Evolutionary conservation across 1,284 basidiomycete genomes (phyloP).

Genomic region (Mycosarcoma mackinlayi): DNA sequence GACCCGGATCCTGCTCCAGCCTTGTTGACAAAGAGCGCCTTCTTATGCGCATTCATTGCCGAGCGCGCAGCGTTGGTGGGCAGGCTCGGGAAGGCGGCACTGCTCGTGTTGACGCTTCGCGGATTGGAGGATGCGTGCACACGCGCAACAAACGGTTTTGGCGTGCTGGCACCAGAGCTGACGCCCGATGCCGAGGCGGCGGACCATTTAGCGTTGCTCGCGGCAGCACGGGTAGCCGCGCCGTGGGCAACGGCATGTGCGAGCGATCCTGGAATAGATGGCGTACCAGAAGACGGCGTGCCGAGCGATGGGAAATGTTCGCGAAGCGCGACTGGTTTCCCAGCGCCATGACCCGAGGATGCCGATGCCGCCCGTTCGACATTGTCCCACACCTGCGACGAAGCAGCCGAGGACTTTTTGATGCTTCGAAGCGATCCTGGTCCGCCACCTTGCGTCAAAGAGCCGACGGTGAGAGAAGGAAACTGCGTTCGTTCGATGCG

Average conservation of each 20-base stretch:
- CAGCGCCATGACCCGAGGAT: conserved; percentile 35
- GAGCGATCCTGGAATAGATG: conserved; percentile 53
- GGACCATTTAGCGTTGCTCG: conserved; percentile 18
- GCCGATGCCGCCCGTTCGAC: conserved; percentile 81
- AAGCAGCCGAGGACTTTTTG: conserved; percentile 76
- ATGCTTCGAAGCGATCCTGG: conserved; percentile 78
- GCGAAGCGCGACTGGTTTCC: conserved; percentile 23
- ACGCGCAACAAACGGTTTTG: conserved; percentile 30
- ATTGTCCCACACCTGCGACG: conserved; percentile 82
- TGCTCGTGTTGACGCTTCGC: conserved; percentile 27
- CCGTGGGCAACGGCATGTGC: conserved; percentile 42
- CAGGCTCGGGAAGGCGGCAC: conserved; percentile 53
- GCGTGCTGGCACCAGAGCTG: not conserved
- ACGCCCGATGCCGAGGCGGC: not conserved
- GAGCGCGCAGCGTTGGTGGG: conserved; percentile 50
- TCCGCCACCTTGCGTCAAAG: not conserved
- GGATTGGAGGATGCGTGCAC: conserved; percentile 10
- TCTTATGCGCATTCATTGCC: conserved; percentile 59
- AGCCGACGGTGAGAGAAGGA: conserved; percentile 28
- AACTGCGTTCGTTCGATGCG: conserved; percentile 78
- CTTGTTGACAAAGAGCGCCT: conserved; percentile 43
- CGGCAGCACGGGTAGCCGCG: conserved; percentile 11
- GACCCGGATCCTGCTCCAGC: not conserved
- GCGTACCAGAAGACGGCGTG: not conserved
- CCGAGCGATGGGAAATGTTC: conserved; percentile 58